These are phyloP conservation scores for Mortierella sp. DNA, from an alignment of 371 early-diverging fungal genomes.

Conservation along the genomic window DNA sequence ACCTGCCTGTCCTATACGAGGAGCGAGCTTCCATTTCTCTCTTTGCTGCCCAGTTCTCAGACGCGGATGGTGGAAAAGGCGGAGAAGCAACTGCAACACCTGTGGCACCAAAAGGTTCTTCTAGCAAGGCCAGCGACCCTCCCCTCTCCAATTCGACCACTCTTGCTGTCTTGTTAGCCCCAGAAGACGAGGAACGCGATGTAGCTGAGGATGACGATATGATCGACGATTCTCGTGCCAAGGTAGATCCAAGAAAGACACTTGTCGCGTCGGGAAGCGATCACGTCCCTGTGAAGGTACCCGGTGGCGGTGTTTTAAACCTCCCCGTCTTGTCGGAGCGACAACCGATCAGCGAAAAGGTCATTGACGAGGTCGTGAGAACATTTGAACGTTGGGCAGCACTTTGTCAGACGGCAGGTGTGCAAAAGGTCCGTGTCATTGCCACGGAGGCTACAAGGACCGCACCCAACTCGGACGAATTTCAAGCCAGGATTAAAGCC, in stretches of 20 bases:
- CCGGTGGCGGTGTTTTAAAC: not conserved
- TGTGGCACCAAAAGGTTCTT: too few species aligned
- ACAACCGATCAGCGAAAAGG: conserved; percentile 61
- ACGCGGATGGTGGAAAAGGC: not conserved
- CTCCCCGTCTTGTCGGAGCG: conserved; percentile 25
- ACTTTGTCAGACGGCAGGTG: conserved; percentile 61
- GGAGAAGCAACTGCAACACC: too few species aligned
- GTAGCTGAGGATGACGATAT: conserved; percentile 6
- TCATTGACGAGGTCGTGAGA: conserved; percentile 62
- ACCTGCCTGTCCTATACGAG: conserved; percentile 71
- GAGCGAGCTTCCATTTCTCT: conserved; percentile 72
- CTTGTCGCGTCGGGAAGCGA: too few species aligned
- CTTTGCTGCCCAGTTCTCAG: conserved; percentile 60
- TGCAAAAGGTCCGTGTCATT: conserved; percentile 62
- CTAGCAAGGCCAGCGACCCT: too few species aligned
- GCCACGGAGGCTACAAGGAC: conserved; percentile 74
- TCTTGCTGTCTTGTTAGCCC: too few species aligned
- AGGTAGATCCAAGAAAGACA: too few species aligned
- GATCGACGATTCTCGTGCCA: not conserved
- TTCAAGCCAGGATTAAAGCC: conserved; percentile 57
- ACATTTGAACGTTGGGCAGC: conserved; percentile 66
- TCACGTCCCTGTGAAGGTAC: too few species aligned
- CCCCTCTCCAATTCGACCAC: too few species aligned
- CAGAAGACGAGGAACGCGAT: not conserved
- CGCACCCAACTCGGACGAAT: conserved; percentile 65